Base-by-base conservation (phyloP, 306 rosid genomes). In the Cucumis cinereus region DNA sequence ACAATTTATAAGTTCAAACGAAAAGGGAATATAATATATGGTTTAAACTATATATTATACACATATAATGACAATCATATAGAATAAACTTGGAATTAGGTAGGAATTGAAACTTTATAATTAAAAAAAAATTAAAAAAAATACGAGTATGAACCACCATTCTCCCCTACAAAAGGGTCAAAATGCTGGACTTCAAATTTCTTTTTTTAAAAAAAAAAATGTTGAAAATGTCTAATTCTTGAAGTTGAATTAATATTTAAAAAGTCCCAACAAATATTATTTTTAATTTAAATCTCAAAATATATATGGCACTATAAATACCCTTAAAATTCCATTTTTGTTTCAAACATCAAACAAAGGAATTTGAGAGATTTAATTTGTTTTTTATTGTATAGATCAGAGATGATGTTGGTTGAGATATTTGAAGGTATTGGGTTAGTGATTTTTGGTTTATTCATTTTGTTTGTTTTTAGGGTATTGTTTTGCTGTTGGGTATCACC, bases 401-500 rank as follows among this genome's bases (percentile, higher is more conserved):
- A 3, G 35, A 45, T 47, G 75, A 45, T 53, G 26, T 71, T 71
- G 50, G 14, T 49, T 33, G 17, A 53, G 26, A 16, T 23, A 3
- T 19, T 23, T 35, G 28, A 38, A 33, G 78, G 8, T 14, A 19
- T 75, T n/a, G 45, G 35, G 40, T 56, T 75, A 23, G 38, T 17
- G 13, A 12, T 75, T 8, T 15, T 24, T 28, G 3, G 0, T 3
- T 38, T 40, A 22, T 23, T 75, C 10, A 53, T 24, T 22, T 55
- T 40, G 6, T 19, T 56, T 16, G 8, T 57, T 19, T 40, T 75
- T 8, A 22, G 15, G 47, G 55, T 57, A 12, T 53, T 75, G 4
- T 84, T 77, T 73, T 84, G 77, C n/a, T 89, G 84, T 71, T 92
- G 96, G 98, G 1, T 67, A 20, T 67, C 73, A 10, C 73, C 73